Conservation (phyloP, 2,329 filamentous ascomycete genomes). For the Calonectria fujianensis region DNA sequence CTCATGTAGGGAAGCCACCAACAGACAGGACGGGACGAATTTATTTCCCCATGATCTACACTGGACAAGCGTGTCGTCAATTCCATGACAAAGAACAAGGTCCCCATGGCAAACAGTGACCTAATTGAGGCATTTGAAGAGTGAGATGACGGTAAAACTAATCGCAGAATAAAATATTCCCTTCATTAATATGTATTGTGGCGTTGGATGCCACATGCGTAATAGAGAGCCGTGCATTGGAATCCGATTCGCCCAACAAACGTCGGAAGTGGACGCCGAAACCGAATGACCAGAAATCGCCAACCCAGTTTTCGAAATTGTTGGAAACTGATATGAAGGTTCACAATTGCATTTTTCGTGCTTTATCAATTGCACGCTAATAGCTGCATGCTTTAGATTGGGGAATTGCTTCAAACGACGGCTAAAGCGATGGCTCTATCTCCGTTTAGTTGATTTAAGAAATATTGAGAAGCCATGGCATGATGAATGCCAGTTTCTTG, state of each 20-base stretch:
- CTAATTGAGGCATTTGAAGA: neutral
- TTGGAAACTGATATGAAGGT: no score
- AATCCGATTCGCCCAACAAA: neutral
- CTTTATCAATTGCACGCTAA: no score
- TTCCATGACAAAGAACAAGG: slow-evolving; percentile 26
- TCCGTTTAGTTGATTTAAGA: neutral
- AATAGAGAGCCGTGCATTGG: neutral
- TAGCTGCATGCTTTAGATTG: neutral
- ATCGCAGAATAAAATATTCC: neutral
- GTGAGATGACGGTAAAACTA: neutral
- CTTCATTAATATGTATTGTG: neutral
- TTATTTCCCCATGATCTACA: neutral
- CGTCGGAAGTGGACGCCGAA: neutral
- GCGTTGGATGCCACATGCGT: neutral
- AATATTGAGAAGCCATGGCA: neutral
- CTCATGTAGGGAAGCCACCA: neutral
- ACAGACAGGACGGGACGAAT: no score
- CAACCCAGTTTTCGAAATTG: no score
- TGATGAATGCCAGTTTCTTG: neutral
- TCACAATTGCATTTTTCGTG: neutral
- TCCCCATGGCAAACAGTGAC: slow-evolving; percentile 31
- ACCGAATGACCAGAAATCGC: neutral
- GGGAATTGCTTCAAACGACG: neutral
- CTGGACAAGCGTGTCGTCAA: slow-evolving; percentile 6
- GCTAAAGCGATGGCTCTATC: no score